These are phyloP conservation scores for Infundibulicybe gibba DNA, from an alignment of 768 basidiomycete species.

Conservation along the genomic window DNA sequence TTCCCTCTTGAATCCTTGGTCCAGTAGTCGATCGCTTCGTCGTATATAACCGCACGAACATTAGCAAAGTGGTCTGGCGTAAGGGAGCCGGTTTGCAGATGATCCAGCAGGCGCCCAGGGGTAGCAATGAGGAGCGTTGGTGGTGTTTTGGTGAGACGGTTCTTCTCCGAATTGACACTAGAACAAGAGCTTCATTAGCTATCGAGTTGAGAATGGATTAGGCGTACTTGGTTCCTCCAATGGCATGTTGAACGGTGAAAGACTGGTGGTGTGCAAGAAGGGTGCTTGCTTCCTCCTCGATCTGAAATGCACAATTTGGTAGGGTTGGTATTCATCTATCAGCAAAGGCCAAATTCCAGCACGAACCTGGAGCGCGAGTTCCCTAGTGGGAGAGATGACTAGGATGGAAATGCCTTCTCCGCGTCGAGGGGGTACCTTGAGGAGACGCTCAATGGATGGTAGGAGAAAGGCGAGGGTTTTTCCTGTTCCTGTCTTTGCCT, in stretches of 20 bases:
- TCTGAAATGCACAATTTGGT: constrained; percentile 24
- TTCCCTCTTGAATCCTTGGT: constrained; percentile 68
- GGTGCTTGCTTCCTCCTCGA: constrained; percentile 58
- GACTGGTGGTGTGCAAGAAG: constrained; percentile 33
- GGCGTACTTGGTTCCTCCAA: constrained; percentile 52
- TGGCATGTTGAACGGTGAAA: constrained; percentile 43
- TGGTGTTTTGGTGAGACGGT: constrained; percentile 19
- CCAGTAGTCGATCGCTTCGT: constrained; percentile 77
- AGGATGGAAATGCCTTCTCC: constrained; percentile 47
- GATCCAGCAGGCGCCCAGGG: constrained; percentile 73
- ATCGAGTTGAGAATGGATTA: neutral
- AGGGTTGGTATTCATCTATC: too few relatives aligned
- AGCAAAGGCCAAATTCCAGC: constrained; percentile 30
- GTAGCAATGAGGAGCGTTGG: constrained; percentile 67
- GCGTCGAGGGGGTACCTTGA: constrained; percentile 26
- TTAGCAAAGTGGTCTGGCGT: constrained; percentile 25
- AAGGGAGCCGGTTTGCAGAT: constrained; percentile 40
- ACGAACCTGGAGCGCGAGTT: constrained; percentile 67
- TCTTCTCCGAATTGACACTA: constrained; percentile 1
- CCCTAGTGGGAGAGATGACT: constrained; percentile 71
- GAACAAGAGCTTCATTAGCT: neutral
- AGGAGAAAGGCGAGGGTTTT: constrained; percentile 76
- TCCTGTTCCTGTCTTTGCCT: constrained; percentile 62
- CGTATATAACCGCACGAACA: constrained; percentile 51
- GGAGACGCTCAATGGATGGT: constrained; percentile 69